Evolutionary conservation across 2,329 filamentous ascomycete species (phyloP), one percentile per base, ranked within the genome.

Genomic region (Aspergillus sp.): DNA sequence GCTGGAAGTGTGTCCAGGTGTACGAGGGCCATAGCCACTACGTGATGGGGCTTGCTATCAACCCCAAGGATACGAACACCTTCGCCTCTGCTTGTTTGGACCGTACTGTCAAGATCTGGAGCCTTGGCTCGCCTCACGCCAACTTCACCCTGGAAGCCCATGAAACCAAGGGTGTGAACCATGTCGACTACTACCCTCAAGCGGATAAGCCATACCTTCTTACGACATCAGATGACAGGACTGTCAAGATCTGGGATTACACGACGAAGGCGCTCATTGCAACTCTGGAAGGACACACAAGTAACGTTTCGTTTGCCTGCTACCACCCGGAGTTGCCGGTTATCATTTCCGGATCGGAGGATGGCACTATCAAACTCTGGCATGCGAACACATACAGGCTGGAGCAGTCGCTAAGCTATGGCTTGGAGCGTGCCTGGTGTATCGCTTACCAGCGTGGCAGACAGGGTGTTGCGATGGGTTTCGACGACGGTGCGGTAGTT

Each of bases 181-280:
- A 96, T 73, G 93, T 99, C 70, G 95, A 99, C 74, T 99, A 88
- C 74, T 89, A 88, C 70, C 86, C 86, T 5, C 85, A 87, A 64
- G 84, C 84, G 25, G 86, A 89, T 75, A 89, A 89, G 73, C 86
- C 86, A 39, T 98, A 99, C 73, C 88, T 99, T 49, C 88, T 99
- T 65, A 99, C 95, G 23, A 97, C 94, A 13, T 96, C 92, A 7
- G 95, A 99, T 75, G 95, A 98, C 78, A 88, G 91, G 70, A 98
- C 94, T 0, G 92, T 98, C 70, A 98, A 98, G 83, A 87, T 99
- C 58, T 99, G 95, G 94, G 95, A 99, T 75, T 98, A 99, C 82
- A 98, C 94, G 11, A 98, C 93, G 52, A 99, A 99, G 80, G 95
- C 92, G 11, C 83, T 98, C 66, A 97, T 98, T 73, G 95, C 95